Evolutionary conservation across 768 basidiomycete species (phyloP), one percentile per base, ranked within the genome.

Genomic region (Mycena belliarum): DNA sequence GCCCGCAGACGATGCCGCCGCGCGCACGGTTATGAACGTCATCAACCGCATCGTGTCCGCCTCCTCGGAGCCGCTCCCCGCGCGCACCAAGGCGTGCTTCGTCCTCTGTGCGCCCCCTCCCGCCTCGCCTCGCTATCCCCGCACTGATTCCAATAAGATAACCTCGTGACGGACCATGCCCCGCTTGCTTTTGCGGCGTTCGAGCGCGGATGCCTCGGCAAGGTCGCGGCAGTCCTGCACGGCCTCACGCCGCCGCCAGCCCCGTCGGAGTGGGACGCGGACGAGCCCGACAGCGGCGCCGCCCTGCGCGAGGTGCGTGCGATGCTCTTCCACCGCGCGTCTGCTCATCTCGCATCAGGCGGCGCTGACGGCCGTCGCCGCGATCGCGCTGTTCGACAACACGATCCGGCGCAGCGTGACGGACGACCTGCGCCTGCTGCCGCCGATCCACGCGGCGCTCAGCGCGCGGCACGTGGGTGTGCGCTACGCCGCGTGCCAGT

Each of bases 401-500:
- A 83, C 89, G 37, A 83, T 91, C 43, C 85, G 93, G 2, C 78
- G 87, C 2, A 75, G 81, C 25, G 73, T 95, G 23, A 83, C 88
- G 3, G 86, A 88, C 63, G 76, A 76, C 12, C 76, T 82, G 12
- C 75, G 75, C 3, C 72, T 93, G 45, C 71, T 73, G 26, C 72
- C 73, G 0, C 62, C 79, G 24, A 70, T 93, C 29, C 77, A 82
- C 55, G 66, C 70, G 2, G 81, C 82, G 14, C 78, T 95, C 9
- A 61, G 76, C 0, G 86, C 91, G 52, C 79, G 76, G 0, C 82
- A 87, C 54, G 76, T 86, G 16, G 91, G 90, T 1, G 87, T 95
- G 4, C 84, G 94, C 7, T 91, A 90, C 43, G 92, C 91, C 0
- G 90, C 91, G 0, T 94, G 92, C 65, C 95, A 96, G 64, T 89